Base-by-base conservation (phyloP, 176 grass and related monocot species). In the Lolium perenne region DNA sequence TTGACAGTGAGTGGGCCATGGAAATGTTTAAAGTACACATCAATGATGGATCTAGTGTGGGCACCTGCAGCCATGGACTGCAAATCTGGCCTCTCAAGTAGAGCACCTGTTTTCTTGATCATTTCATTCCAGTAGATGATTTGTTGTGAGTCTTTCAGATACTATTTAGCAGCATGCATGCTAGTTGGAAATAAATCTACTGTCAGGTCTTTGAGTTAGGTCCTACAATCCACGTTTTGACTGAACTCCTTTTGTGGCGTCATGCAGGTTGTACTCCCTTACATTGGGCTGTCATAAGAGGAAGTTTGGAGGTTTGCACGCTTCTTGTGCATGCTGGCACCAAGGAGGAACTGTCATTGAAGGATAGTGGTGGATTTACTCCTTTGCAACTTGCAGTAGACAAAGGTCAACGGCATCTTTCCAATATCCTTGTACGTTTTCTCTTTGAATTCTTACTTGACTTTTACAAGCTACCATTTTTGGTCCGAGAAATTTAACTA, bases 241-340 rank as follows among this genome's bases (percentile, higher is more conserved):
- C 79, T 76, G 88, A 49, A 10, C 23, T 87, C 14, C 21, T 85
- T 77, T 89, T 81, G 49, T 89, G 23, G 69, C 89, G 12, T 51
- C 35, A 16, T 89, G 81, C 80, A 98, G 97, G 97, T 76, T 95
- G 92, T 88, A 94, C 94, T 12, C 90, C 97, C 76, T 88, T 98
- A 86, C 97, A 98, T 74, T 98, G 97, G 97, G 97, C 93, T 92
- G 90, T 82, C 80, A 71, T 98, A 87, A 91, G 94, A 76, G 94
- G 97, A 78, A 89, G 92, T 86, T 76, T 92, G 84, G 97, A 98
- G 67, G 86, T 81, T 65, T 98, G 97, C 60, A 95, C 86, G 38
- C 79, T 98, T 77, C 97, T 98, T 96, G 92, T 98, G 77, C 94
- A 98, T 89, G 87, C 88, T 25, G 97, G 97, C 82, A 95, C 85